phyloP scores from a whole-genome alignment of 2,329 filamentous ascomycete species.

The Cylindrodendrum hubeiense region DNA sequence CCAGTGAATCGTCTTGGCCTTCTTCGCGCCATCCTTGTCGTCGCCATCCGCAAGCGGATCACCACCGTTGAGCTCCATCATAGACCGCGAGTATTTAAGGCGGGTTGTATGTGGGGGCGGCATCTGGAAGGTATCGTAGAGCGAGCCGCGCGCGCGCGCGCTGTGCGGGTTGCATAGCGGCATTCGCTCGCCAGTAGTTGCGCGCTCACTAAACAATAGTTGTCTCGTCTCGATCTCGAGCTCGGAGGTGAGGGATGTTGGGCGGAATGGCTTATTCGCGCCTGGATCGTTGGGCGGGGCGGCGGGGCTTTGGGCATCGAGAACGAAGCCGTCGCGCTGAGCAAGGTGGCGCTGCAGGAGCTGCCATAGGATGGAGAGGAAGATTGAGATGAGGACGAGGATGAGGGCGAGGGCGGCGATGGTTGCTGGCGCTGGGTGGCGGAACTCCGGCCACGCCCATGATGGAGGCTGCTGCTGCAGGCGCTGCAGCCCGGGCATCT shows the following conservation, averaged over 20 bases:
- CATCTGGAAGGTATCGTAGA: constrained; percentile 43
- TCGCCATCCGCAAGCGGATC: constrained; percentile 28
- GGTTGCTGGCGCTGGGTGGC: constrained; percentile 33
- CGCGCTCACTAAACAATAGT: constrained; percentile 30
- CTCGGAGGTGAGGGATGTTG: constrained; percentile 18
- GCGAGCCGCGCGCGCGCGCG: constrained; percentile 31
- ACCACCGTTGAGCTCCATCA: constrained; percentile 43
- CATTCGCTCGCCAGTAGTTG: constrained; percentile 29
- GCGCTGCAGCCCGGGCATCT: not conserved
- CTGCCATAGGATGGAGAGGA: constrained; percentile 36
- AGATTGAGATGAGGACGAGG: constrained; percentile 33
- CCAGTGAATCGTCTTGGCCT: constrained; percentile 44
- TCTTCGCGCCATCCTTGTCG: constrained; percentile 28
- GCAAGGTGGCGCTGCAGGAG: constrained; percentile 29
- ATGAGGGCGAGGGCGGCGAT: constrained; percentile 36
- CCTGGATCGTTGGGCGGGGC: not conserved
- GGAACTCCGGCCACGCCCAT: constrained; percentile 26
- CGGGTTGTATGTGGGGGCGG: constrained; percentile 34
- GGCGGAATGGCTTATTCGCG: not conserved
- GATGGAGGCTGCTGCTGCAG: constrained; percentile 9
- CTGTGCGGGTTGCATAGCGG: constrained; percentile 33
- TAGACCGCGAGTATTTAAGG: constrained; percentile 38
- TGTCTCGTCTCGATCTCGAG: constrained; percentile 34
- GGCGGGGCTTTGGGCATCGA: constrained; percentile 1
- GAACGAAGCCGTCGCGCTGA: constrained; percentile 26